phyloP scores from a whole-genome alignment of 2,329 filamentous ascomycete genomes.

The Fusarium pininemorale region DNA sequence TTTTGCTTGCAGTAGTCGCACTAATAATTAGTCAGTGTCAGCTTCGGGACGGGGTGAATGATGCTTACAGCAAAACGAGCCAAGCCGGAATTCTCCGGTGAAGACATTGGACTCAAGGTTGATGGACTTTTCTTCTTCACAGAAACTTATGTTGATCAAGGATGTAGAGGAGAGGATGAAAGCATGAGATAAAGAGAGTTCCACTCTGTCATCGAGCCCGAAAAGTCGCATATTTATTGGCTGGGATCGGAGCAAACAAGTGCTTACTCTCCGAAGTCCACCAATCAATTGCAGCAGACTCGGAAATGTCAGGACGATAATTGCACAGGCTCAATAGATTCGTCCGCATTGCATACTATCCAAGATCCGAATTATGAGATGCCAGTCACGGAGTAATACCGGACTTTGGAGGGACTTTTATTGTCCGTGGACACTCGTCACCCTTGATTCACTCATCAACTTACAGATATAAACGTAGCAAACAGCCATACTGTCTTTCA shows the following conservation, averaged over 20 bases:
- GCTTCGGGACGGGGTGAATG: no score
- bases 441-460: neutral
- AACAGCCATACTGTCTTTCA: neutral
- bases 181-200: neutral
- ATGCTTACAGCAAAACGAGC: conserved; percentile 6
- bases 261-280: neutral
- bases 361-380: neutral
- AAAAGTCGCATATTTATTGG: neutral
- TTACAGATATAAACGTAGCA: neutral
- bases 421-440: neutral
- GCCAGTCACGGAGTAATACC: no score
- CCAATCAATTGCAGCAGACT: neutral
- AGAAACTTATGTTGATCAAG: rapidly evolving
- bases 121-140: neutral
- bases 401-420: neutral
- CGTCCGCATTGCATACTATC: neutral
- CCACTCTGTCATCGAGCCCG: neutral
- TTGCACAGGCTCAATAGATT: neutral
- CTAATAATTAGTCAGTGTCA: neutral
- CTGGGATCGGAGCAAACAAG: neutral
- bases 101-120: neutral
- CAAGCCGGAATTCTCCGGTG: rapidly evolving
- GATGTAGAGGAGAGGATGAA: neutral
- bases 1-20: conserved; percentile 10
- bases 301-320: neutral